Evolutionary conservation across 1,284 basidiomycete species (phyloP).

Genomic region (Ustilago xerochloae): DNA sequence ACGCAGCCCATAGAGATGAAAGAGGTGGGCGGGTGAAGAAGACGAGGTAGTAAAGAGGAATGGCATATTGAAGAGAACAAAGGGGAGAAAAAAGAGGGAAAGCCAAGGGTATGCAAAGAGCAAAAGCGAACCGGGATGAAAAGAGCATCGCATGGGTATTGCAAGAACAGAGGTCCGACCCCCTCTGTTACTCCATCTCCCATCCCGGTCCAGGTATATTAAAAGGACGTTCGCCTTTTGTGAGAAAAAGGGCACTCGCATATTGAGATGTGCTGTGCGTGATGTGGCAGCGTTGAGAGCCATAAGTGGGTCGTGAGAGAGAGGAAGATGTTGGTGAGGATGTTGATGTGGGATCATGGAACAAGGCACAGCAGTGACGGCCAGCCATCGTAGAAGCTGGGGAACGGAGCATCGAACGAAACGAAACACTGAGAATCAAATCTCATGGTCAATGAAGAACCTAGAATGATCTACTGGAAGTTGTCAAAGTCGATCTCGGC

Average conservation of each 20-base stretch:
- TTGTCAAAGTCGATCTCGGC: conserved; percentile 50
- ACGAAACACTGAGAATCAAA: neutral
- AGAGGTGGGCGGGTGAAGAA: conserved; percentile 32
- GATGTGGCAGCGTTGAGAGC: neutral
- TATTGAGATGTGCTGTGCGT: conserved; percentile 7
- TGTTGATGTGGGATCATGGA: neutral
- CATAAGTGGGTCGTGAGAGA: neutral
- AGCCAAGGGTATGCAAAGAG: conserved; percentile 32
- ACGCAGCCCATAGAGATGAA: neutral
- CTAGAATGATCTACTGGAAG: conserved; percentile 30
- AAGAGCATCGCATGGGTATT: conserved; percentile 57
- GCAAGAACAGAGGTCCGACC: conserved; percentile 57
- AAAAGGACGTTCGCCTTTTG: conserved; percentile 47
- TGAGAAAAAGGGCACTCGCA: conserved; percentile 28
- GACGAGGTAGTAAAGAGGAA: conserved; percentile 10
- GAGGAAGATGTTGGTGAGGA: neutral
- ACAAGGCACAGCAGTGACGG: conserved; percentile 28
- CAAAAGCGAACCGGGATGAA: conserved; percentile 41
- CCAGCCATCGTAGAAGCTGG: conserved; percentile 17
- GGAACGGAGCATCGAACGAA: neutral
- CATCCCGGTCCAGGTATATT: conserved; percentile 52
- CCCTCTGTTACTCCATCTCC: conserved; percentile 57
- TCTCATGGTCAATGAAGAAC: neutral
- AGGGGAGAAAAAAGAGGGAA: neutral
- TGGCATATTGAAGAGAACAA: conserved; percentile 15